Conservation (phyloP, 768 basidiomycete genomes). For the Tricholoma hemisulphureum region DNA sequence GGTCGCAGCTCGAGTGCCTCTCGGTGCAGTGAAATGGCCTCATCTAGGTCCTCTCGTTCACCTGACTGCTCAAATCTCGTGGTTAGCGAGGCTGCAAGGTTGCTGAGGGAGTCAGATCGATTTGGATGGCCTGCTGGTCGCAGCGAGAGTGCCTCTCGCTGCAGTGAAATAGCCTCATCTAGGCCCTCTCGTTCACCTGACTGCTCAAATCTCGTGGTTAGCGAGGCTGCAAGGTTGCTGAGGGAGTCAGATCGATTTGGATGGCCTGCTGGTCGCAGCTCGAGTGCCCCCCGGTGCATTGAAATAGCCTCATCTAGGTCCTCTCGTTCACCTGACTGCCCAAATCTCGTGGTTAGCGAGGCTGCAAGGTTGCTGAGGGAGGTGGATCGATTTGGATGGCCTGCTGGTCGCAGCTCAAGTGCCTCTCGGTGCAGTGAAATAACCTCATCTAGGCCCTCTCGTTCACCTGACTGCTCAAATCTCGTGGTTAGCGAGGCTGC, state of each 20-base stretch:
- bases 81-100: constrained; percentile 1
- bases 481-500: constrained; percentile 17
- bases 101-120: constrained; percentile 6
- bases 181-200: constrained; percentile 13
- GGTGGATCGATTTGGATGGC: not conserved
- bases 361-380: not conserved
- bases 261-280: not conserved
- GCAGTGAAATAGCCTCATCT: constrained; percentile 14
- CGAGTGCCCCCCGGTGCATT: not conserved
- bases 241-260: not conserved
- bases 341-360: constrained; percentile 8
- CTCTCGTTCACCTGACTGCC: not conserved
- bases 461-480: constrained; percentile 23
- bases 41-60: constrained; percentile 6
- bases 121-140: constrained; percentile 10
- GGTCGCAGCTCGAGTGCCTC: constrained; percentile 7
- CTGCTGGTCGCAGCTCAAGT: constrained; percentile 11
- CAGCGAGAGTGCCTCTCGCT: constrained; percentile 8
- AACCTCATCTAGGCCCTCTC: constrained; percentile 23
- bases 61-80: constrained; percentile 4
- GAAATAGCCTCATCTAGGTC: not conserved
- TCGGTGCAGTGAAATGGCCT: constrained; percentile 14
- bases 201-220: not conserved
- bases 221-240: no score
- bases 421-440: constrained; percentile 25